These are phyloP conservation scores for Botryotinia calthae DNA, from an alignment of 2,329 filamentous ascomycete genomes.

Conservation along the genomic window DNA sequence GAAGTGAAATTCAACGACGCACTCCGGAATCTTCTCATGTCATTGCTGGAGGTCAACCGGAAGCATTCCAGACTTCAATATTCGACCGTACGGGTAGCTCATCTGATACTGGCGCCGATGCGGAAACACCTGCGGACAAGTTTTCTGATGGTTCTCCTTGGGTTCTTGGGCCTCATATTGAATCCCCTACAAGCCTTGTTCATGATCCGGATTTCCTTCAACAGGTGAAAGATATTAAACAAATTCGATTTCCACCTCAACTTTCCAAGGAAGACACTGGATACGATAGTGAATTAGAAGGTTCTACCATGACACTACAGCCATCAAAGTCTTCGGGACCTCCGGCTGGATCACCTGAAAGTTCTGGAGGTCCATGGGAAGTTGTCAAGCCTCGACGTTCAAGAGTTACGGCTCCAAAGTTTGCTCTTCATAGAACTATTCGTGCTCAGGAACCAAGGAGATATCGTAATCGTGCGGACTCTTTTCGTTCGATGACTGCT, in stretches of 20 bases:
- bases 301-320: conserved; percentile 27
- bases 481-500: conserved; percentile 45
- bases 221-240: conserved; percentile 21
- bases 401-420: conserved; percentile 29
- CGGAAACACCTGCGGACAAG: conserved; percentile 41
- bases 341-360: conserved; percentile 18
- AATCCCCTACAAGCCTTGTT: conserved; percentile 32
- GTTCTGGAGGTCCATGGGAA: conserved; percentile 33
- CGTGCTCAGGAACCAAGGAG: conserved; percentile 42
- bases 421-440: conserved; percentile 44
- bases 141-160: conserved; percentile 34
- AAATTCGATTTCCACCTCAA: conserved; percentile 24
- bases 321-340: neutral
- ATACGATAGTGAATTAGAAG: conserved; percentile 36
- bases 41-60: conserved; percentile 40
- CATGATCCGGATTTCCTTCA: conserved; percentile 27
- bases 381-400: conserved; percentile 23
- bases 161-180: conserved; percentile 30
- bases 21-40: conserved; percentile 43
- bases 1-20: conserved; percentile 45
- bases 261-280: conserved; percentile 30
- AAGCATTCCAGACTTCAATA: conserved; percentile 44
- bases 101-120: conserved; percentile 45
- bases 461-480: conserved; percentile 46
- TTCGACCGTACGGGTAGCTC: conserved; percentile 51